These are phyloP conservation scores for Tulasnella sp. DNA, from an alignment of 768 basidiomycete genomes.

Conservation along the genomic window DNA sequence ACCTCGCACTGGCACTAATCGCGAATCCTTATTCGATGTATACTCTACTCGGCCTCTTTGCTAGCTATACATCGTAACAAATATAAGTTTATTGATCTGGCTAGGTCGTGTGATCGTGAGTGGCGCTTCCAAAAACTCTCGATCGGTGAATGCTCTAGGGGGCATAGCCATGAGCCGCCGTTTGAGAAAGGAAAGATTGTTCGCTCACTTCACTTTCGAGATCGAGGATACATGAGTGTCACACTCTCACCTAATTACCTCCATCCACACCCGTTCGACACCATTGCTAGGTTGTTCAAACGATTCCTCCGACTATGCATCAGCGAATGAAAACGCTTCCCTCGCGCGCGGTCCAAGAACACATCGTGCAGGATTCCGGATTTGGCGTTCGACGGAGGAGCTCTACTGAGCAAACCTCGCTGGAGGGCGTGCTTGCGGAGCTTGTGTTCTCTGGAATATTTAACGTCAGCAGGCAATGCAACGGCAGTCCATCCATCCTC, in stretches of 20 bases:
- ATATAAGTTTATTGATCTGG: too few species aligned
- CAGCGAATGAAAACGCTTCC: not conserved
- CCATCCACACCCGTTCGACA: conserved; percentile 56
- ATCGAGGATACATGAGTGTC: conserved; percentile 77
- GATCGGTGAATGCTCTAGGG: conserved; percentile 50
- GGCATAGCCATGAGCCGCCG: not conserved
- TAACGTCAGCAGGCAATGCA: not conserved
- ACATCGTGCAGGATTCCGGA: conserved; percentile 56
- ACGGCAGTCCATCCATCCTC: conserved; percentile 20
- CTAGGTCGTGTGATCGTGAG: too few species aligned
- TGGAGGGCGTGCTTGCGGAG: conserved; percentile 41
- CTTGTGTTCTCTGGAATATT: conserved; percentile 44
- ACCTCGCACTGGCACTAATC: too few species aligned
- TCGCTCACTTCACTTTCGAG: conserved; percentile 61
- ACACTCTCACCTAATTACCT: conserved; percentile 56
- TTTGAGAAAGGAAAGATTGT: not conserved
- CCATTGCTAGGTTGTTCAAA: conserved; percentile 18
- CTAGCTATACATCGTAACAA: too few species aligned
- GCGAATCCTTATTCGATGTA: too few species aligned
- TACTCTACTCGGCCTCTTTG: too few species aligned
- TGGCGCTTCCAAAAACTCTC: too few species aligned
- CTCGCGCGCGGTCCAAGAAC: conserved; percentile 45
- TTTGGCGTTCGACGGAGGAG: conserved; percentile 63
- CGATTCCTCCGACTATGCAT: not conserved
- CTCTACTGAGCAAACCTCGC: conserved; percentile 49